These are phyloP conservation scores for Backusella tarrabulga DNA, from an alignment of 192 early-diverging fungal genomes.

Conservation along the genomic window DNA sequence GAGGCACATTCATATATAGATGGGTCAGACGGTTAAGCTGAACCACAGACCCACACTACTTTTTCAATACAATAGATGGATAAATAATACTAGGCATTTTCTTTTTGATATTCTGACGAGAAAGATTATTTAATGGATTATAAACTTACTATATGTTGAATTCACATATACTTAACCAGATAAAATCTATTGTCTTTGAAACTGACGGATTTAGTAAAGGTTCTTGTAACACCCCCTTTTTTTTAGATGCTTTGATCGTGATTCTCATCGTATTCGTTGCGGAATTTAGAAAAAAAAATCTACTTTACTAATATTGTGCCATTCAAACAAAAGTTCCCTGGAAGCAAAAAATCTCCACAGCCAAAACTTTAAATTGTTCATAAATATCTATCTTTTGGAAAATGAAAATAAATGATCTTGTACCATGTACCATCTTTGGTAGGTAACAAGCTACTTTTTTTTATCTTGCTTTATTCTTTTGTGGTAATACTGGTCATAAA, in stretches of 20 bases:
- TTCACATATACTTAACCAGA: not conserved
- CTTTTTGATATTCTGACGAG: not conserved
- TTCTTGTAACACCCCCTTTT: not conserved
- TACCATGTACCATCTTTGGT: not conserved
- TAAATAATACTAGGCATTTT: not conserved
- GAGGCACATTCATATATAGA: not conserved
- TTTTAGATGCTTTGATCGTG: not conserved
- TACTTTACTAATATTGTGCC: not conserved
- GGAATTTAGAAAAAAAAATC: not conserved
- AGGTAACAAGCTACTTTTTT: not conserved
- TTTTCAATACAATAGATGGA: not conserved
- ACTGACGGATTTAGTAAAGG: not conserved
- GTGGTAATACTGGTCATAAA: not conserved
- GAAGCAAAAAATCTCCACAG: not conserved
- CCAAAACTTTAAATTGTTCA: not conserved
- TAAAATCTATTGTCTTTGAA: not conserved
- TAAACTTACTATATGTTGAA: not conserved
- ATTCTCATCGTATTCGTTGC: not conserved
- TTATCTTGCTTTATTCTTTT: not conserved
- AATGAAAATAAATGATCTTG: not conserved
- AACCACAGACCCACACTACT: not conserved
- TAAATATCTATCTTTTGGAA: not conserved
- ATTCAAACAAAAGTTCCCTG: not conserved
- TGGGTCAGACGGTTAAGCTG: not conserved
- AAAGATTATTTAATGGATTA: not conserved